Evolutionary conservation across 2,329 filamentous ascomycete species (phyloP), one percentile per base, ranked within the genome.

Genomic region (Lachnellula suecica): DNA sequence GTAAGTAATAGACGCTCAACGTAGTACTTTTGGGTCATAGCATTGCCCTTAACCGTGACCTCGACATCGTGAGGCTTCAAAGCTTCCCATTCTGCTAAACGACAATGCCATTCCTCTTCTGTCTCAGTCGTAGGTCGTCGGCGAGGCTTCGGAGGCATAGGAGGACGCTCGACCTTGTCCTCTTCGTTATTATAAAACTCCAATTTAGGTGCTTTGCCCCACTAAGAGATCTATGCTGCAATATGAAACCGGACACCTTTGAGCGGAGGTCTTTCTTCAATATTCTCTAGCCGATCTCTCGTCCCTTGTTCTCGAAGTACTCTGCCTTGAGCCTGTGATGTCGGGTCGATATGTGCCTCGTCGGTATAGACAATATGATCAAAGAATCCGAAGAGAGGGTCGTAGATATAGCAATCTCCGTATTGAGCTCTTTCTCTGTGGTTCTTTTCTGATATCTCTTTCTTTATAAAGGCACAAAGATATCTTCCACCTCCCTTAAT

Each of bases 171-270:
- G 40, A 43, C 35, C 24, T 19, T 47, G 23, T 57, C 51, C 13
- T 57, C 31, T 45, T 53, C 47, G 19, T 51, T 40, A 37, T 57
- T 53, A 43, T 57, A 54, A 27, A 57, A 57, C 42, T 51, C 23
- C 17, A 45, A 35, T 29, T 49, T 54, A 7, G 49, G 31, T 48
- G 44, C 51, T 43, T 57, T 53, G 4, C 31, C 43, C 3, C 31
- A 42, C 51, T 19, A 57, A 50, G 13, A 29, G 17, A 51, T 43
- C 44, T 22, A 54, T 4, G 43, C 37, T 13, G 51, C 40, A 31
- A 57, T 51, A 49, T 57, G 38, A 43, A 53, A 51, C 9, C 24
- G 20, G 11, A 50, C 41, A 20, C 45, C 47, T 35, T 46, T 20
- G 7, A 17, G 7, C 20, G 27, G 13, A 5, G 24, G 42, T 23